Conservation (phyloP, 352 stramenopile species). For the Phytophthora sp. region DNA sequence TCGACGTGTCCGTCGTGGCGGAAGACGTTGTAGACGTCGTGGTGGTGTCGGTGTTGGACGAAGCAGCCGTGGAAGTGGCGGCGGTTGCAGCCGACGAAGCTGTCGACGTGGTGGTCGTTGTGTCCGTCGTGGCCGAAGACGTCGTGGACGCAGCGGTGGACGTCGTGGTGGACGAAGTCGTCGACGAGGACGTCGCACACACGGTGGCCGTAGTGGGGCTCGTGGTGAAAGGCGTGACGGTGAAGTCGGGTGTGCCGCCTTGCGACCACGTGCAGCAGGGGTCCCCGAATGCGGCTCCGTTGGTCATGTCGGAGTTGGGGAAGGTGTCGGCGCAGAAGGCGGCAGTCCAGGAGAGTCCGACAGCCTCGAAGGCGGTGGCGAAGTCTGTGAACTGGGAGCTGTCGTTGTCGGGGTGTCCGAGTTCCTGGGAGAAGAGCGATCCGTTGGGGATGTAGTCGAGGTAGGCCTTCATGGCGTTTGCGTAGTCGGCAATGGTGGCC, state of each 20-base stretch:
- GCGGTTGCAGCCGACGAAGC: not conserved
- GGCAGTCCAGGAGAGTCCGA: slow-evolving; percentile 18
- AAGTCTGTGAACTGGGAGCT: slow-evolving; percentile 40
- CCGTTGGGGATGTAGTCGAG: slow-evolving; percentile 43
- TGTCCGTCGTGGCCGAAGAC: not conserved
- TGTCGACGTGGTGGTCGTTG: not conserved
- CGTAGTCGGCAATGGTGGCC: not conserved
- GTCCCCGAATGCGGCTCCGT: slow-evolving; percentile 42
- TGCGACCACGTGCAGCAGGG: slow-evolving; percentile 41
- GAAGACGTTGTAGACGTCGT: slow-evolving; percentile 2
- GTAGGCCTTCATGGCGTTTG: slow-evolving; percentile 8
- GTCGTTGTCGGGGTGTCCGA: slow-evolving; percentile 36
- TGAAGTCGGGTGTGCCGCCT: slow-evolving; percentile 33
- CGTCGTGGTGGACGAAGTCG: not conserved
- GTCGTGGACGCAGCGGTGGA: not conserved
- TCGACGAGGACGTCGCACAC: slow-evolving; percentile 4
- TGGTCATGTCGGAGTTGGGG: slow-evolving; percentile 23
- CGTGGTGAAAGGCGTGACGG: slow-evolving; percentile 31
- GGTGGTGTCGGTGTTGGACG: not conserved
- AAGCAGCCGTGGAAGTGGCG: not conserved
- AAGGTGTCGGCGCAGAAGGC: slow-evolving; percentile 15
- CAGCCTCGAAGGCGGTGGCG: slow-evolving; percentile 30
- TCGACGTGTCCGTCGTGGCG: not conserved
- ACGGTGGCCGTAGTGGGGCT: slow-evolving; percentile 14
- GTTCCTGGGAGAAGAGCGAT: slow-evolving; percentile 34